Evolutionary conservation across 179 eudicot genomes (phyloP), one percentile per base, ranked within the genome.

Genomic region (Beta corolliflora): DNA sequence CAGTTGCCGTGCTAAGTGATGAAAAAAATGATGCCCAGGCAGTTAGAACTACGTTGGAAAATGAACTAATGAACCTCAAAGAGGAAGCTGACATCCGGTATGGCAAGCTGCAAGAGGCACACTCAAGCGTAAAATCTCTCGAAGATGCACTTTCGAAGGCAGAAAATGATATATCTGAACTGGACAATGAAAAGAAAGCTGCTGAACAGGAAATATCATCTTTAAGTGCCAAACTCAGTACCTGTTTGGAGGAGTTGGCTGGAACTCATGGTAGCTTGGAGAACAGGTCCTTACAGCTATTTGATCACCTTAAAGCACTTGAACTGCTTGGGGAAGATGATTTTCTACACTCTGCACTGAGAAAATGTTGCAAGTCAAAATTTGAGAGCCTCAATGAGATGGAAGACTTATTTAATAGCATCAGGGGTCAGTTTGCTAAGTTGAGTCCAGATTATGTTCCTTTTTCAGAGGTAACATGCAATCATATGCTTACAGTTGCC

Each of bases 211-310:
- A 96, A 85, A 84, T 91, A 72, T 77, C 79, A 64, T 77, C 86
- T 50, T 88, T 96, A 44, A 93, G 52, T 80, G 78, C 89, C 79
- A 92, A 89, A 89, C 82, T 97, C 74, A 87, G 87, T 77, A 83
- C 87, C 9, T 92, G 97, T 77, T 88, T 89, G 89, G 92, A 94
- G 86, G 97, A 92, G 88, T 88, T 94, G 85, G 88, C 91, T 83
- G 97, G 91, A 77, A 85, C 85, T 70, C 83, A 78, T 82, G 93
- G 90, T 69, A 91, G 83, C 82, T 76, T 86, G 69, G 85, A 89
- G 74, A 90, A 83, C 84, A 85, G 86, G 85, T 88, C 93, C 78
- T 46, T 85, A 53, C 91, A 90, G 86, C 87, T 97, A 36, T 86
- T 89, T 81, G 85, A 86, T 86, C 86, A 88, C 66, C 85, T 94